Evolutionary conservation across 2,329 filamentous ascomycete genomes (phyloP).

Genomic region (Aspergillus sp.): DNA sequence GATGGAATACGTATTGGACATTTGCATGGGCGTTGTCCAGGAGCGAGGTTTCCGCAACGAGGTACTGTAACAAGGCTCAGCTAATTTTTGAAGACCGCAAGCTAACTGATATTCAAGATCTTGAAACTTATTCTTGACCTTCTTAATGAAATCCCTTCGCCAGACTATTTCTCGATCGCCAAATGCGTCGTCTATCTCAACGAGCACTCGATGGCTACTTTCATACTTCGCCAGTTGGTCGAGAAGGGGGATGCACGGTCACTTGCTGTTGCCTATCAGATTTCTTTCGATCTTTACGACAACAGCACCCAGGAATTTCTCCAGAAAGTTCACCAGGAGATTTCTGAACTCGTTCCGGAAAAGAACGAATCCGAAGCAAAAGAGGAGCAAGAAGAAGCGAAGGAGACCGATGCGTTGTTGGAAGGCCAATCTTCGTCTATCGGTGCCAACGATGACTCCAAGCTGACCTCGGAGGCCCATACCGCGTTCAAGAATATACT

Average conservation of each 20-base stretch:
- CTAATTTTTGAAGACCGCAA: neutral
- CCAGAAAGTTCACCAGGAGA: slow-evolving; percentile 78
- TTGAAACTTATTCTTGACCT: slow-evolving; percentile 89
- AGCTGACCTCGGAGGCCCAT: slow-evolving; percentile 49
- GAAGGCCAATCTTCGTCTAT: slow-evolving; percentile 48
- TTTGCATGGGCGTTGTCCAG: slow-evolving; percentile 97
- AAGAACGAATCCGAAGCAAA: slow-evolving; percentile 45
- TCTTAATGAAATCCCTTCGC: slow-evolving; percentile 86
- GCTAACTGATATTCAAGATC: slow-evolving; percentile 55
- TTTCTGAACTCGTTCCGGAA: slow-evolving; percentile 59
- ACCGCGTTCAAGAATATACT: slow-evolving; percentile 59
- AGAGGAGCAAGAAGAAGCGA: slow-evolving; percentile 53
- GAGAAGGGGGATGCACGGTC: slow-evolving; percentile 75
- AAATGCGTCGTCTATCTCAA: slow-evolving; percentile 97
- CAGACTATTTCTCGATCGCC: slow-evolving; percentile 97
- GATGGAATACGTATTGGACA: slow-evolving; percentile 93
- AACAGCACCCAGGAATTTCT: slow-evolving; percentile 98
- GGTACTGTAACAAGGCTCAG: slow-evolving; percentile 37
- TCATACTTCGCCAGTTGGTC: slow-evolving; percentile 79
- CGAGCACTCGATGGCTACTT: slow-evolving; percentile 84
- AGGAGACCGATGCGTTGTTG: slow-evolving; percentile 60
- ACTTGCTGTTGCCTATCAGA: slow-evolving; percentile 88
- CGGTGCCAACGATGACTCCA: slow-evolving; percentile 41
- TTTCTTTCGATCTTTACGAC: slow-evolving; percentile 96
- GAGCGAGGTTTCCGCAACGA: slow-evolving; percentile 80